Evolutionary conservation across 163 green algal species (phyloP).

Genomic region (Trebouxia gelatinosa): DNA sequence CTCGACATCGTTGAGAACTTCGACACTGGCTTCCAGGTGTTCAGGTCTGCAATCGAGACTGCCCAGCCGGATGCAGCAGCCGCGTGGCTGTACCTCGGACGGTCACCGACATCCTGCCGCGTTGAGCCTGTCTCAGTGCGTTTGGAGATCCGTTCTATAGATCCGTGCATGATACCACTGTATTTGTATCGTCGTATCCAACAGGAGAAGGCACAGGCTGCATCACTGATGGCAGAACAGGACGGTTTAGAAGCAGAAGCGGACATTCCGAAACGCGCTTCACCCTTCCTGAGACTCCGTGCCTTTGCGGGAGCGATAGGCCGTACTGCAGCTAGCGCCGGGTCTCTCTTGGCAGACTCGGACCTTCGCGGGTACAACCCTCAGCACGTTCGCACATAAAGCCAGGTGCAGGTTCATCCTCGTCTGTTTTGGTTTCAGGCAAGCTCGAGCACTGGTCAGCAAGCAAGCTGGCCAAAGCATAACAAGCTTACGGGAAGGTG

Average conservation of each 20-base stretch:
- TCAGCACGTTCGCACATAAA: neutral
- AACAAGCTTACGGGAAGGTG: constrained; percentile 29
- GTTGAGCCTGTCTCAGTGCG: too few species aligned
- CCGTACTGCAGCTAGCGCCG: constrained; percentile 24
- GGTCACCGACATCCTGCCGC: too few species aligned
- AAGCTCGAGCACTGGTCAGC: neutral
- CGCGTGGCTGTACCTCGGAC: too few species aligned
- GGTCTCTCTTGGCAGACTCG: constrained; percentile 13
- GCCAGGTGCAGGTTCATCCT: too few species aligned
- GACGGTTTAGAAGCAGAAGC: neutral
- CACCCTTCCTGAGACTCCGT: neutral
- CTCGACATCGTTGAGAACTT: too few species aligned
- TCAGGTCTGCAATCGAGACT: too few species aligned
- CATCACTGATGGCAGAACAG: neutral
- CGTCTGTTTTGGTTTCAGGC: neutral
- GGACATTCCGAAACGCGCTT: neutral
- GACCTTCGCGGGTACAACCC: constrained; percentile 10
- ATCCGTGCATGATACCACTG: constrained; percentile 25
- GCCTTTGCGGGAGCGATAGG: constrained; percentile 14
- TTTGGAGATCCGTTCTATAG: too few species aligned
- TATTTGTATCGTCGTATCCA: constrained; percentile 12
- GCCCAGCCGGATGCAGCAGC: too few species aligned
- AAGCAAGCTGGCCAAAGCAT: constrained; percentile 24
- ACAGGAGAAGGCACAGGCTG: neutral
- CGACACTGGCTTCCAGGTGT: too few species aligned